Base-by-base conservation (phyloP, 768 basidiomycete genomes). In the Lentinula sp. region DNA sequence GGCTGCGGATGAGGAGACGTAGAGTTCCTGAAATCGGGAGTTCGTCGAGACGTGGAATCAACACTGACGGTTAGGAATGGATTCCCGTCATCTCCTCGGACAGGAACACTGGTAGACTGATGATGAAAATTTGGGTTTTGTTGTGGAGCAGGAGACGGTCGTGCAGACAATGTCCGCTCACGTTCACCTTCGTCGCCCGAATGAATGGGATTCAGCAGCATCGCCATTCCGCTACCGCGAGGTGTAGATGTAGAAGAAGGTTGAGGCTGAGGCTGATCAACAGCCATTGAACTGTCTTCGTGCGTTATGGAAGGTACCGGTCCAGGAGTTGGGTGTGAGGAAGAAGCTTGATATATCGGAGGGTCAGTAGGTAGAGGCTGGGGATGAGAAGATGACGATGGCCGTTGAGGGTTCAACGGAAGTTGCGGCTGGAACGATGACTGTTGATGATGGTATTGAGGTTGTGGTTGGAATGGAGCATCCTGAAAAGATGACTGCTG, bases 371-470 rank as follows among this genome's bases (percentile, higher is more conserved):
- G 11, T 3, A 31, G 57, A 5, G 7, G 46, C 13, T 48, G 57
- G 2, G 57, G 57, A 18, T 39, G 32, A 4, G 16, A 32, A 35
- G 23, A 40, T 16, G 23, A 9, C 10, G 23, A 32, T 32, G 23
- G 39, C 16, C 39, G 53, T 32, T 23, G 16, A 9, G 53, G 34
- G 16, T 43, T 7, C 5, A 43, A 43, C n/a, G 16, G 42, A 43
- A 16, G 42, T 35, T 54, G 32, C 9, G 13, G 53, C 32, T 8
- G 32, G n/a, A 32, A 54, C 53, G 39, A n/a, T 9, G 16, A 13
- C 23, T 66, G 37, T 8, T 28, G 28, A 28, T 51, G 18, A 42
- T 28, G 49, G 71, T 71, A 18, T 74, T 75, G 23, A n/a, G 53
- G 39, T 35, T 54, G 34, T 18, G 32, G 53, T 18, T 54, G 39